Percentiles rank a stretch among this genome's conserved stretches.
These are phyloP conservation scores for Exophiala dermatitidis DNA, from an alignment of 2,329 filamentous ascomycete genomes.

Conservation along the genomic window DNA sequence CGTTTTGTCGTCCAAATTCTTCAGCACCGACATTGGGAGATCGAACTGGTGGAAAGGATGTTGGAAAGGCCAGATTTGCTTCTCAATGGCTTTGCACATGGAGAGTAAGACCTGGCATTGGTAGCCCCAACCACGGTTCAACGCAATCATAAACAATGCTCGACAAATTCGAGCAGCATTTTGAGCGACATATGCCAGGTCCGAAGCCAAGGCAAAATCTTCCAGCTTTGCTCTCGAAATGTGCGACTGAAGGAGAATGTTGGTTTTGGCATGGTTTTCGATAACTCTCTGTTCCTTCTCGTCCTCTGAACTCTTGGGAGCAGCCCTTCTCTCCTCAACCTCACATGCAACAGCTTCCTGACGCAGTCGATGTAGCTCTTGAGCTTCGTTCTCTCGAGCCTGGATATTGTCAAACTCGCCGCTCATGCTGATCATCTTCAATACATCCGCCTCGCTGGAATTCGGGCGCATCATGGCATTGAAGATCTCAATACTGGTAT, in stretches of 20 bases:
- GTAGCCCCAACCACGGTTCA: conserved; percentile 92
- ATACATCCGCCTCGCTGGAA: conserved; percentile 80
- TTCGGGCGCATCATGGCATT: conserved; percentile 86
- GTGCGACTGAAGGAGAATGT: conserved; percentile 87
- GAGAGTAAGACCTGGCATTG: conserved; percentile 88
- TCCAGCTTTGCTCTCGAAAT: conserved; percentile 83
- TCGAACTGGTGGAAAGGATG: conserved; percentile 96
- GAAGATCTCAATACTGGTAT: conserved; percentile 91
- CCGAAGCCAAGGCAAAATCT: conserved; percentile 87
- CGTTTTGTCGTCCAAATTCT: conserved; percentile 76
- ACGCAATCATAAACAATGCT: conserved; percentile 91
- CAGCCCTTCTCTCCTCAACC: conserved; percentile 60
- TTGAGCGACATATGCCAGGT: conserved; percentile 90
- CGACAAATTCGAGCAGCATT: conserved; percentile 91
- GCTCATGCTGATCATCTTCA: conserved; percentile 96
- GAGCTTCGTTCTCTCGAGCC: conserved; percentile 78
- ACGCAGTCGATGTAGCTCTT: conserved; percentile 71
- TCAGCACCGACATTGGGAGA: conserved; percentile 71
- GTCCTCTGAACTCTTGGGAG: conserved; percentile 53
- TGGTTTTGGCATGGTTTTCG: conserved; percentile 80
- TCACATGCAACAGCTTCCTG: conserved; percentile 68
- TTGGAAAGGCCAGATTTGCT: conserved; percentile 87
- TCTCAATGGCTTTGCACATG: conserved; percentile 94
- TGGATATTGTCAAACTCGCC: conserved; percentile 98
- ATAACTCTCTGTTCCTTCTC: conserved; percentile 64